These are phyloP conservation scores for Kluyveromyces starmeri DNA, from an alignment of 805 yeast species.

Conservation along the genomic window DNA sequence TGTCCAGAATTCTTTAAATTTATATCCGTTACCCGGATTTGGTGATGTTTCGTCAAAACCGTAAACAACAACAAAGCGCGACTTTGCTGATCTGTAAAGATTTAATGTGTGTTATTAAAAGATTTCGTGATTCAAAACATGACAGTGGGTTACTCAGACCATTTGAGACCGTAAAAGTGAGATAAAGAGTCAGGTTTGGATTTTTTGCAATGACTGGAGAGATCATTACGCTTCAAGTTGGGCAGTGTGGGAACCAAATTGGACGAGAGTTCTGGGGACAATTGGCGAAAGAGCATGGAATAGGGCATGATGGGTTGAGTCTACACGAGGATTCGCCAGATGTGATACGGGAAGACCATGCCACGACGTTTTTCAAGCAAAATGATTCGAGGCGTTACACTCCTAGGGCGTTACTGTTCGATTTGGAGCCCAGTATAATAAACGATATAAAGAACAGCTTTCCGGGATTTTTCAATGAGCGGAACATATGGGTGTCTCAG, in stretches of 20 bases:
- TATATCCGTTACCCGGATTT: neutral
- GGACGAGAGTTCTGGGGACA: slow-evolving; percentile 92
- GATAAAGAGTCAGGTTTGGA: too few species aligned
- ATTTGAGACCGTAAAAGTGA: too few species aligned
- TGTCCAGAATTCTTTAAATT: neutral
- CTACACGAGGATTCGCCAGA: slow-evolving; percentile 8
- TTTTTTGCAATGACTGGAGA: slow-evolving; percentile 43
- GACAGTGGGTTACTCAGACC: too few species aligned
- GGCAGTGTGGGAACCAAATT: slow-evolving; percentile 94
- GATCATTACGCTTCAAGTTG: slow-evolving; percentile 59
- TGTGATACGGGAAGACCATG: slow-evolving; percentile 50
- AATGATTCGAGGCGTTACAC: slow-evolving; percentile 71
- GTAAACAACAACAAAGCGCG: neutral
- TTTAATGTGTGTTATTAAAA: neutral
- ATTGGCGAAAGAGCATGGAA: slow-evolving; percentile 79
- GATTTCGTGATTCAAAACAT: too few species aligned
- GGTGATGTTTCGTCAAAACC: neutral
- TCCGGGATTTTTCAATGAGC: slow-evolving; percentile 67
- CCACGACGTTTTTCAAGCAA: slow-evolving; percentile 74
- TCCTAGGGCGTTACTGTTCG: slow-evolving; percentile 80
- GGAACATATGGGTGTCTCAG: slow-evolving; percentile 70
- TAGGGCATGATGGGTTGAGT: slow-evolving; percentile 34
- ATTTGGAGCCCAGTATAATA: slow-evolving; percentile 85
- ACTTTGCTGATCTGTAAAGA: neutral
- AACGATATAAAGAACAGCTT: slow-evolving; percentile 46